Evolutionary conservation across 257 asterid genomes (phyloP).

Genomic region (Penstemon barbatus): DNA sequence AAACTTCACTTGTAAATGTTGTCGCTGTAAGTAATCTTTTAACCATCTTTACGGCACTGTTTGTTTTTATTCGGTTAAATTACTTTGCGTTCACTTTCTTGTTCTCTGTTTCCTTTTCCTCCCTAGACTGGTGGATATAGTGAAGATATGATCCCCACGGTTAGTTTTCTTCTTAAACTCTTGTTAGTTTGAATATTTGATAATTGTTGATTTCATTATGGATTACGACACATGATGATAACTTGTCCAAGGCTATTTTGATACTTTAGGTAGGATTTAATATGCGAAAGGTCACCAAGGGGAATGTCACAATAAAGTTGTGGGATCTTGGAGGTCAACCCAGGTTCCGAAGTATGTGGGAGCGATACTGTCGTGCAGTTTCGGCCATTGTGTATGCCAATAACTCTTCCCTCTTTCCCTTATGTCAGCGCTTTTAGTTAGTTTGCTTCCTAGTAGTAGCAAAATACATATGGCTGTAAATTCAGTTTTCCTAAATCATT

Average conservation of each 20-base stretch:
- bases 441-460: neutral
- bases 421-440: constrained; percentile 14
- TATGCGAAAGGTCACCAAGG: constrained; percentile 96
- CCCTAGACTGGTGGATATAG: constrained; percentile 96
- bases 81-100: constrained; percentile 26
- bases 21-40: constrained; percentile 73
- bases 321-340: constrained; percentile 99
- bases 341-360: constrained; percentile 97
- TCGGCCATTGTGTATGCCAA: constrained; percentile 90
- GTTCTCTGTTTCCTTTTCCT: constrained; percentile 7
- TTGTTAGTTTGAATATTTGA: neutral
- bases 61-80: constrained; percentile 12
- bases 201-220: constrained; percentile 5
- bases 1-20: constrained; percentile 95
- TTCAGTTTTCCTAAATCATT: no score
- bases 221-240: constrained; percentile 4
- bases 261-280: constrained; percentile 86
- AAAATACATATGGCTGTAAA: neutral
- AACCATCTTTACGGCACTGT: neutral
- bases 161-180: constrained; percentile 40
- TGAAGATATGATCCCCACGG: constrained; percentile 99
- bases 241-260: neutral
- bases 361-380: constrained; percentile 96
- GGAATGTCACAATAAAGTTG: constrained; percentile 92
- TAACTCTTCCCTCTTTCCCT: constrained; percentile 21